A percentile compares a stretch with the other conserved stretches of the same genome.
phyloP scores from a whole-genome alignment of 768 basidiomycete species.

The Boletus fagicola region DNA sequence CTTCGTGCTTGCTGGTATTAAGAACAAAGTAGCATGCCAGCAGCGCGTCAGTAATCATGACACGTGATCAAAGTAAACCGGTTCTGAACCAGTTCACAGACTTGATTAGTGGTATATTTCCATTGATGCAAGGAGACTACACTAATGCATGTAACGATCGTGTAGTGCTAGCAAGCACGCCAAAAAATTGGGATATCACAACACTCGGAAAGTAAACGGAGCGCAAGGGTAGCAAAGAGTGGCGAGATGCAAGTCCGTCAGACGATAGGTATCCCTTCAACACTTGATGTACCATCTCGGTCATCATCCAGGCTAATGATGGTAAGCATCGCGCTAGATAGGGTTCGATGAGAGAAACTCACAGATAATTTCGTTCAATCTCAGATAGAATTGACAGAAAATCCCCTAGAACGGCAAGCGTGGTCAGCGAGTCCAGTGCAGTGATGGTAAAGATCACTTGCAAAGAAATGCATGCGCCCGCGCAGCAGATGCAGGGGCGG shows the following conservation, averaged over 20 bases:
- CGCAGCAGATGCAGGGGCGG: conserved; percentile 74
- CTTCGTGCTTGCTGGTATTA: not conserved
- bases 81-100: not conserved
- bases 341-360: conserved; percentile 27
- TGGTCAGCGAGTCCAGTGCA: conserved; percentile 3
- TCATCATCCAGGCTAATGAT: conserved; percentile 50
- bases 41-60: not conserved
- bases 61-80: conserved; percentile 17
- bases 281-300: conserved; percentile 43
- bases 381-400: conserved; percentile 89
- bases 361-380: conserved; percentile 90
- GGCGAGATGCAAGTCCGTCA: not conserved
- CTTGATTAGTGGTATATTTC: not conserved
- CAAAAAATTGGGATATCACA: conserved; percentile 1
- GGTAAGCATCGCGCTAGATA: conserved; percentile 19
- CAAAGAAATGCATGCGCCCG: conserved; percentile 86
- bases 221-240: not conserved
- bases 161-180: not conserved
- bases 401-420: conserved; percentile 58
- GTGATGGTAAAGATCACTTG: conserved; percentile 36
- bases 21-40: not conserved
- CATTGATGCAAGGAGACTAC: not conserved
- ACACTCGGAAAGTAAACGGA: not conserved
- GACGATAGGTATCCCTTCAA: conserved; percentile 47
- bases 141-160: not conserved